Base-by-base conservation (phyloP, 2,329 filamentous ascomycete genomes). In the Monilinia polystroma region DNA sequence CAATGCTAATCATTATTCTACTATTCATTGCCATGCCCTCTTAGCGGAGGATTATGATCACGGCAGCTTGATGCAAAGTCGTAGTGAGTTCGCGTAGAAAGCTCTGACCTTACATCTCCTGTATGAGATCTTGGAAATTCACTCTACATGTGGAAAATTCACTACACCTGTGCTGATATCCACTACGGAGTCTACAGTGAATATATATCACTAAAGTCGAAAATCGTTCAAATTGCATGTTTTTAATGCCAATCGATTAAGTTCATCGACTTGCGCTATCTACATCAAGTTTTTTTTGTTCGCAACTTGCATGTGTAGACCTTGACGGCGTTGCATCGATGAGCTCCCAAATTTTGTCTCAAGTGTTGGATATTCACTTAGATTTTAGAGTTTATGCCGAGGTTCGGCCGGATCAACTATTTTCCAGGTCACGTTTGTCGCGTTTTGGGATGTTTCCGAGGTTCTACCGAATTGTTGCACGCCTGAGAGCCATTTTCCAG, bases 401-500 rank as follows among this genome's bases (percentile, higher is more conserved):
- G 57, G 57, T 14, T 35, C 57, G 57, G 43, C 18, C 0, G 56
- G 43, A 59, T 10, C n/a, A 59, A 29, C 0, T 7, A n/a, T 59
- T 35, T 59, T 49, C 43, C 43, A 35, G 20, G 29, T 49, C 41
- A 47, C 26, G 11, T 35, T 23, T 59, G 5, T 35, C 26, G 16
- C 57, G 18, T 35, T 20, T 23, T 18, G 14, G 1, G 6, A 0
- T 0, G 0, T 5, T 23, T 35, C 57, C 57, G 57, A 26, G 43
- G 20, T 59, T 35, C 43, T 23, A 59, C 43, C 43, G 57, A 7
- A 16, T 32, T 59, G 57, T 59, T 59, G 57, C 57, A 59, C 20
- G 20, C 49, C 57, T 59, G 26, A 10, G 16, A 7, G 11, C 43
- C 10, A 35, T 16, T 11, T 49, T 47, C 16, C 20, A 10, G 8